Base-by-base conservation (phyloP, 306 rosid genomes). In the Dryas drummondii region DNA sequence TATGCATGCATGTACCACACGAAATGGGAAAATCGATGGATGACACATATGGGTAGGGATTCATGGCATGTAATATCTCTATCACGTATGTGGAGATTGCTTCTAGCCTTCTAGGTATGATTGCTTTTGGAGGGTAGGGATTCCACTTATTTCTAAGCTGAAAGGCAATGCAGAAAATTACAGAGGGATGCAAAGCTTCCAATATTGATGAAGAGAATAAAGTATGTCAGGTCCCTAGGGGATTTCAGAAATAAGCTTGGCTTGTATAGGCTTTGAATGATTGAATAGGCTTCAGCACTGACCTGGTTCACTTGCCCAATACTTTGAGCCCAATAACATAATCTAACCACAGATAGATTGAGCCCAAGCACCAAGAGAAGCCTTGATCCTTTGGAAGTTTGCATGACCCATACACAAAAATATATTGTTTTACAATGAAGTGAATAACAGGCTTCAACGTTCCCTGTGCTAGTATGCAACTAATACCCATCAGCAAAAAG, bases 1-100 rank as follows among this genome's bases (percentile, higher is more conserved):
- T 40, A 41, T 6, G 66, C 46, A 46, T 46, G 49, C 56, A 52
- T 52, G 2, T 5, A 12, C 19, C 1, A 59, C 15, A 13, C 5
- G 27, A 26, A 37, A 8, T 46, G 9, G 44, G 19, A 60, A 60
- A 14, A 41, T 7, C 68, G 47, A 27, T 27, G 37, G 47, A 27
- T 27, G 37, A 1, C 68, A 15, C 46, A 13, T 27, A 46, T 45
- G 32, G 57, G 64, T 16, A 13, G 68, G 26, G 57, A 58, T 48
- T 13, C 76, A 14, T 58, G 48, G 19, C 58, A 26, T 58, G 68
- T 72, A 10, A 58, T 26, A 26, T 72, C 48, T 59, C 48, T 10
- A 3, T 59, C 68, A 5, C 48, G 41, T 59, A 19, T 16, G 7
- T 56, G 19, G 5, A 56, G 13, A 44, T 19, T 55, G 46, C 37